Evolutionary conservation across 78 protist species (phyloP).

Genomic region (Dictyostelium intermedium): DNA sequence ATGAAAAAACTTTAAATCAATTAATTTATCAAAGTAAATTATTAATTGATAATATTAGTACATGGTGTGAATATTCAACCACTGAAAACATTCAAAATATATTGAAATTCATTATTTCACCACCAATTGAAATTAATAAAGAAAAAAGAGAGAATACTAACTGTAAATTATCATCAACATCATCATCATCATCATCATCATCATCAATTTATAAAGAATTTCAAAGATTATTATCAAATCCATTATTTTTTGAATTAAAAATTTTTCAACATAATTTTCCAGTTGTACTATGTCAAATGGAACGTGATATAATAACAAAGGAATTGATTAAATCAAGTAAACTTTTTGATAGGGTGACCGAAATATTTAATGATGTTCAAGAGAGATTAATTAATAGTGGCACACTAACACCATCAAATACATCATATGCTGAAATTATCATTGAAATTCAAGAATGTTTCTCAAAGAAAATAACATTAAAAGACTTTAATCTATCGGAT

Average conservation of each 20-base stretch:
- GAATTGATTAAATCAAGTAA: background rate
- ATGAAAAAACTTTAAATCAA: background rate
- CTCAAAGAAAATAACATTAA: background rate
- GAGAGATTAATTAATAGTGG: background rate
- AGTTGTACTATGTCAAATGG: background rate
- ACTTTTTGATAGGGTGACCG: background rate
- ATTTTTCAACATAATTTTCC: constrained; percentile 2
- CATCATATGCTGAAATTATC: background rate
- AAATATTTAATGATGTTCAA: background rate
- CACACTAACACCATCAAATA: background rate
- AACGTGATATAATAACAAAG: background rate
- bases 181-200: background rate
- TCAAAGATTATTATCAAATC: constrained; percentile 1
- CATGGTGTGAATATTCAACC: constrained; percentile 50
- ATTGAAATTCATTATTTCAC: constrained; percentile 1
- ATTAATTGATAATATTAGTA: constrained; percentile 19
- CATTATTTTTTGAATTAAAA: constrained; percentile 18
- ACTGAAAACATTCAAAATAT: background rate
- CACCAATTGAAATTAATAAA: background rate
- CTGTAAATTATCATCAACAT: background rate
- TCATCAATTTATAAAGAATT: background rate
- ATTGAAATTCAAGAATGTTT: constrained; percentile 1
- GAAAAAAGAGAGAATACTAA: background rate
- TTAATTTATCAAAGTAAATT: background rate
- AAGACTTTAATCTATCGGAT: background rate